A percentile compares a stretch with the other conserved stretches of the same genome.
Evolutionary conservation across 495 filamentous ascomycete species (phyloP).

Genomic region (Aspergillus coremiiformis): DNA sequence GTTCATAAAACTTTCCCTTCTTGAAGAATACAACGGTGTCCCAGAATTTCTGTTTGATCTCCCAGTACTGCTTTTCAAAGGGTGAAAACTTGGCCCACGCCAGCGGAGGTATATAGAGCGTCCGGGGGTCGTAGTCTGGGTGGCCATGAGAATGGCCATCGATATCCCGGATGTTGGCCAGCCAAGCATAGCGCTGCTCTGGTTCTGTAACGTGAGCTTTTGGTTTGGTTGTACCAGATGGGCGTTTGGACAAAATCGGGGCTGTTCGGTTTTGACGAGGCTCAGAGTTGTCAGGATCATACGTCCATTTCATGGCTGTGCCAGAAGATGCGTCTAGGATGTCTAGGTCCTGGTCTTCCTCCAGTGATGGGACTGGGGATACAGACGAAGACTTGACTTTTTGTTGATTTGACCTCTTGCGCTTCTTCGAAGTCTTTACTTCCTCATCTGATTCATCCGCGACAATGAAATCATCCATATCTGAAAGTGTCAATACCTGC

Average conservation of each 20-base stretch:
- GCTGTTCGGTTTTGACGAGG: constrained; percentile 48
- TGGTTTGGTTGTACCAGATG: constrained; percentile 53
- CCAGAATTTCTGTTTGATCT: constrained; percentile 97
- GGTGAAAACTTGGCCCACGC: constrained; percentile 76
- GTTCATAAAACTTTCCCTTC: constrained; percentile 98
- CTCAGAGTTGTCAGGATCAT: constrained; percentile 67
- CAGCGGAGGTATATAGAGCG: constrained; percentile 74
- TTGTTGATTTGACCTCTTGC: constrained; percentile 53
- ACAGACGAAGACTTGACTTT: constrained; percentile 50
- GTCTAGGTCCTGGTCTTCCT: constrained; percentile 45
- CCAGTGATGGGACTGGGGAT: constrained; percentile 39
- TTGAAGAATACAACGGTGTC: constrained; percentile 99
- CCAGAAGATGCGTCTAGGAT: constrained; percentile 53
- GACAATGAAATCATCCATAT: constrained; percentile 81
- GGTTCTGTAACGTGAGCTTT: constrained; percentile 74
- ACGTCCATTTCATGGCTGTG: constrained; percentile 78
- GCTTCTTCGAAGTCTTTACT: constrained; percentile 56
- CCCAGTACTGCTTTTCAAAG: constrained; percentile 99
- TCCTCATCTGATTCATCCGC: constrained; percentile 77
- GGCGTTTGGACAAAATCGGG: constrained; percentile 32
- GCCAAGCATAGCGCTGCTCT: constrained; percentile 78
- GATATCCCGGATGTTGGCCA: constrained; percentile 74
- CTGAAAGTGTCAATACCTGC: constrained; percentile 33
- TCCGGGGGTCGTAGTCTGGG: constrained; percentile 87
- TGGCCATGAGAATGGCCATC: constrained; percentile 73